These are phyloP conservation scores for Lojkania enalia DNA, from an alignment of 2,329 filamentous ascomycete species.

Conservation along the genomic window DNA sequence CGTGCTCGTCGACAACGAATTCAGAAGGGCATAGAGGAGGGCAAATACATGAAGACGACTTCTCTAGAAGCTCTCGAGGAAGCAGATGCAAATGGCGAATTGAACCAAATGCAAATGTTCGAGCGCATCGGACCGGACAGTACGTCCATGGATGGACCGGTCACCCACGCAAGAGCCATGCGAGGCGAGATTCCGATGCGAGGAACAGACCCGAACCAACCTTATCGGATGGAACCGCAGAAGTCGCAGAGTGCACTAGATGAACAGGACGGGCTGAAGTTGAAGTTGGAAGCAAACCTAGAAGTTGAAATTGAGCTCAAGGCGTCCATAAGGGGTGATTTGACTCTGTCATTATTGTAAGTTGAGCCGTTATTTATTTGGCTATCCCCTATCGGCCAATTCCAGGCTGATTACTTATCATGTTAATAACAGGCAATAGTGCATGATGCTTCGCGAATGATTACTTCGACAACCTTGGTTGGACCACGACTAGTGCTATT, in stretches of 20 bases:
- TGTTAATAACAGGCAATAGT: constrained; percentile 28
- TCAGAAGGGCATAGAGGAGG: constrained; percentile 49
- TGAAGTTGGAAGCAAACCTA: constrained; percentile 76
- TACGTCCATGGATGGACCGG: constrained; percentile 60
- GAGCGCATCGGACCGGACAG: constrained; percentile 60
- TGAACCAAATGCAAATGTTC: constrained; percentile 55
- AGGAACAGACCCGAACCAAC: constrained; percentile 55
- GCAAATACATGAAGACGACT: constrained; percentile 57
- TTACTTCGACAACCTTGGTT: not conserved
- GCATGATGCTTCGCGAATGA: constrained; percentile 16
- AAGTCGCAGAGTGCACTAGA: constrained; percentile 52
- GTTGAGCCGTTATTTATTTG: constrained; percentile 40
- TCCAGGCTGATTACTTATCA: constrained; percentile 17
- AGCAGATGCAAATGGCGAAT: constrained; percentile 55
- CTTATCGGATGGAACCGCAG: constrained; percentile 46
- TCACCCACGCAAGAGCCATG: constrained; percentile 57
- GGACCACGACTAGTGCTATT: not conserved
- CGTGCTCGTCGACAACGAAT: constrained; percentile 53
- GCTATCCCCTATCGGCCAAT: constrained; percentile 1
- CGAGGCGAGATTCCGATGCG: constrained; percentile 60
- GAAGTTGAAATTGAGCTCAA: constrained; percentile 85
- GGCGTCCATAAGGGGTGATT: constrained; percentile 81
- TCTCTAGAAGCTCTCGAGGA: constrained; percentile 55
- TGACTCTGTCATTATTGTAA: constrained; percentile 77
- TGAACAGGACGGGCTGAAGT: constrained; percentile 67